Percentiles rank a stretch among this genome's conserved stretches.
These are phyloP conservation scores for Exsudoporus floridanus DNA, from an alignment of 1,284 basidiomycete species.

Conservation along the genomic window DNA sequence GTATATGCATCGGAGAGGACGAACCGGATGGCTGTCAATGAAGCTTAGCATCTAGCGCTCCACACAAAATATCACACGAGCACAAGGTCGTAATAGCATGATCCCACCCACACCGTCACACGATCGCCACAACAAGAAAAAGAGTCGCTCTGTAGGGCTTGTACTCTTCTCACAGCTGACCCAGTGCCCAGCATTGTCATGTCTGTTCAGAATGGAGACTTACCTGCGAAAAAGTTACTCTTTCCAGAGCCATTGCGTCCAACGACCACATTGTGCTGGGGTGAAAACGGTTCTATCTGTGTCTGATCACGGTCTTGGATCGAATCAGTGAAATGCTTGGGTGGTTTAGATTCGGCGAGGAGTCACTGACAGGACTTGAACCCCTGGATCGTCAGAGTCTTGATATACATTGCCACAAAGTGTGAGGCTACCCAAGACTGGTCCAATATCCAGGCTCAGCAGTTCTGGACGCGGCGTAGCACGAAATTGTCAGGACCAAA, in stretches of 20 bases:
- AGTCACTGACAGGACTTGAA: constrained; percentile 86
- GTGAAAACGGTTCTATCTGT: constrained; percentile 79
- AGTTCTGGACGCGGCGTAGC: neutral
- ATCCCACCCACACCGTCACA: neutral
- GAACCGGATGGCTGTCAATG: constrained; percentile 81
- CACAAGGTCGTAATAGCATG: neutral
- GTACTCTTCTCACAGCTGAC: neutral
- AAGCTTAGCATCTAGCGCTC: constrained; percentile 6
- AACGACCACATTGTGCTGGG: constrained; percentile 91
- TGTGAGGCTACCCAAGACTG: neutral
- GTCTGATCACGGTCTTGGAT: constrained; percentile 74
- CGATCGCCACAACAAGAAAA: too few relatives aligned
- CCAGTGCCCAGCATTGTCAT: neutral
- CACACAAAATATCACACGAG: neutral
- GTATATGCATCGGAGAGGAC: constrained; percentile 98
- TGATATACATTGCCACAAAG: constrained; percentile 67
- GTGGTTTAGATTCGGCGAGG: neutral
- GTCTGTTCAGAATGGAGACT: neutral
- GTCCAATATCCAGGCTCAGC: neutral
- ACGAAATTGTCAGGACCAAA: neutral
- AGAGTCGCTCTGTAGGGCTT: neutral
- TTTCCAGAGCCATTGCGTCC: constrained; percentile 95
- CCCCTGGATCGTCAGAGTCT: constrained; percentile 91
- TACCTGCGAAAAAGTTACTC: constrained; percentile 94
- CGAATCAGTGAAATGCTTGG: constrained; percentile 8